A percentile compares a stretch with the other conserved stretches of the same genome.
phyloP scores from a whole-genome alignment of 2,329 filamentous ascomycete species.

The Cladophialophora chaetospira region DNA sequence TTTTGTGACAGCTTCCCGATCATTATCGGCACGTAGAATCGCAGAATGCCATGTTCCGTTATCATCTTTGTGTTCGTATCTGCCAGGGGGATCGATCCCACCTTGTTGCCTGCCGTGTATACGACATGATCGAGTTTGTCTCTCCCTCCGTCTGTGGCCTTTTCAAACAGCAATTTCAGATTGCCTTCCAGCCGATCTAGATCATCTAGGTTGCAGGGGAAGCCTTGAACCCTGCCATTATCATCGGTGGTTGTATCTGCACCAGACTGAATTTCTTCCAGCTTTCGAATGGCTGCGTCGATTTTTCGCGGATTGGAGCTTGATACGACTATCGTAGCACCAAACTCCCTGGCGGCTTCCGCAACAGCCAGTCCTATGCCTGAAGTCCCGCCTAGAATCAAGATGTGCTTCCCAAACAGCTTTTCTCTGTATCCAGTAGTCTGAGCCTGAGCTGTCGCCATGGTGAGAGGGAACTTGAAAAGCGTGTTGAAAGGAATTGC shows the following conservation, averaged over 20 bases:
- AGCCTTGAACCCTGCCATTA: slow-evolving; percentile 38
- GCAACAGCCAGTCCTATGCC: slow-evolving; percentile 57
- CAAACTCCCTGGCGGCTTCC: slow-evolving; percentile 53
- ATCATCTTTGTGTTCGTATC: slow-evolving; percentile 34
- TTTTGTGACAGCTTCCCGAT: slow-evolving; percentile 44
- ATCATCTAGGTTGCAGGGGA: slow-evolving; percentile 50
- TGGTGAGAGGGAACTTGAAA: no score
- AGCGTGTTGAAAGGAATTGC: no score
- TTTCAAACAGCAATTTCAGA: slow-evolving; percentile 46
- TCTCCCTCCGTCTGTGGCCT: slow-evolving; percentile 34
- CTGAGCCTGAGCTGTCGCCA: background rate
- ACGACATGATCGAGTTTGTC: slow-evolving; percentile 53
- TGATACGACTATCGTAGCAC: slow-evolving; percentile 58
- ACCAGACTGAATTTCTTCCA: background rate
- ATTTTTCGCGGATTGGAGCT: slow-evolving; percentile 48
- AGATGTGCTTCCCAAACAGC: slow-evolving; percentile 47
- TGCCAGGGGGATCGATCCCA: slow-evolving; percentile 36
- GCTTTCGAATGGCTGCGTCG: slow-evolving; percentile 38
- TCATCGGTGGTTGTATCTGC: background rate
- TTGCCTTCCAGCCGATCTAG: slow-evolving; percentile 40
- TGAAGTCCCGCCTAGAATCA: slow-evolving; percentile 56
- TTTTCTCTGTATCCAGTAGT: slow-evolving; percentile 39
- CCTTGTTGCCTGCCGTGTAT: slow-evolving; percentile 52
- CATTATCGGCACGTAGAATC: slow-evolving; percentile 40
- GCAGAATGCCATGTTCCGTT: slow-evolving; percentile 37